Percentiles rank a stretch among this genome's conserved stretches.
phyloP scores from a whole-genome alignment of 257 asterid species.

The Solanum lycopersicoides region DNA sequence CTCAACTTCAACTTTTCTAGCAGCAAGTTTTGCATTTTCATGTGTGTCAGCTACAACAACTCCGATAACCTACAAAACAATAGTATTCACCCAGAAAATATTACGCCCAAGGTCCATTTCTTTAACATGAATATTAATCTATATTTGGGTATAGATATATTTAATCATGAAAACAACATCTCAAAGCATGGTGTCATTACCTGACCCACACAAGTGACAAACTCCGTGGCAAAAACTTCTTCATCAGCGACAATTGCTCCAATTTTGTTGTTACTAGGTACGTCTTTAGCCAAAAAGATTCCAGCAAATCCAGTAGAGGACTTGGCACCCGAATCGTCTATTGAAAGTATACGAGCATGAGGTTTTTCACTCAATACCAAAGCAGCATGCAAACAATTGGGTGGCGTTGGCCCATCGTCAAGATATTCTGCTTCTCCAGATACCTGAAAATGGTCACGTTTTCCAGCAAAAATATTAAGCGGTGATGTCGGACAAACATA shows the following conservation, averaged over 20 bases:
- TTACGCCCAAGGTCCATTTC: neutral
- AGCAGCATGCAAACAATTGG: conserved; percentile 78
- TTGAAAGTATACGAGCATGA: conserved; percentile 72
- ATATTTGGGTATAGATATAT: neutral
- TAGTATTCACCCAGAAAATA: neutral
- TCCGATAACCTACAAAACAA: conserved; percentile 58
- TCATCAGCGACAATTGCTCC: conserved; percentile 76
- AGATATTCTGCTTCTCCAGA: conserved; percentile 98
- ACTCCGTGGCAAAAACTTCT: conserved; percentile 70
- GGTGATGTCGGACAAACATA: neutral
- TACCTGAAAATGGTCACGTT: conserved; percentile 38
- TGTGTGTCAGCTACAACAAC: conserved; percentile 94
- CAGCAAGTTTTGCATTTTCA: conserved; percentile 83
- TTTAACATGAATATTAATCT: neutral
- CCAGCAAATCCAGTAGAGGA: conserved; percentile 78
- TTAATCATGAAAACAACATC: neutral
- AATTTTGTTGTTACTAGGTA: conserved; percentile 54
- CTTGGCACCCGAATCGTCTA: conserved; percentile 68
- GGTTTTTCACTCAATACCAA: conserved; percentile 73
- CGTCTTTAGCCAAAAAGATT: conserved; percentile 58
- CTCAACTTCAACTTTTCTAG: conserved; percentile 62
- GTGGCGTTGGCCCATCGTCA: conserved; percentile 88
- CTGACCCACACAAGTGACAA: conserved; percentile 95
- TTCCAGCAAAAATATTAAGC: conserved; percentile 7
- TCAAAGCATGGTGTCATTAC: conserved; percentile 17